Evolutionary conservation across 495 filamentous ascomycete genomes (phyloP).

Genomic region (Penicillium pancosmium): DNA sequence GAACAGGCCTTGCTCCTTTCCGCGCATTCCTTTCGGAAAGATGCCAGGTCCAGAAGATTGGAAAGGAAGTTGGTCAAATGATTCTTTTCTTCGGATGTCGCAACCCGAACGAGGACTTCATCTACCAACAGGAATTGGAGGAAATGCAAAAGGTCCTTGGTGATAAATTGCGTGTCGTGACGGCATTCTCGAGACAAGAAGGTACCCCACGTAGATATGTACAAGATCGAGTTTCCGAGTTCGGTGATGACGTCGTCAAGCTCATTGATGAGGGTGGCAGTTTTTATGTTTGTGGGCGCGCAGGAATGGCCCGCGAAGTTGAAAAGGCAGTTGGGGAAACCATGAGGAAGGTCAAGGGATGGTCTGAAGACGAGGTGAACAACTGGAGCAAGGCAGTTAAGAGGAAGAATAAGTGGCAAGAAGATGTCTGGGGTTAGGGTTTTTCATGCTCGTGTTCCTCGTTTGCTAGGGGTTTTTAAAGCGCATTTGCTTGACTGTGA

Average conservation of each 20-base stretch:
- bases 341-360: conserved; percentile 32
- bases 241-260: conserved; percentile 33
- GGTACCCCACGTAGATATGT: conserved; percentile 35
- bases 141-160: conserved; percentile 29
- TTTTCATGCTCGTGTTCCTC: neutral
- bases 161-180: conserved; percentile 32
- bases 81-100: conserved; percentile 53
- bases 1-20: conserved; percentile 53
- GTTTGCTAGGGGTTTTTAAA: neutral
- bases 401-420: conserved; percentile 51
- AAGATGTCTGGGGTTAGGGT: conserved; percentile 45
- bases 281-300: conserved; percentile 55
- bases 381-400: conserved; percentile 48
- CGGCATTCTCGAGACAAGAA: conserved; percentile 37
- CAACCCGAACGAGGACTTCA: conserved; percentile 41
- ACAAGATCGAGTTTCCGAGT: conserved; percentile 43
- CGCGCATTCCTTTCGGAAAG: conserved; percentile 51
- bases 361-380: conserved; percentile 39
- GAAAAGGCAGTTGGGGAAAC: conserved; percentile 37
- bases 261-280: conserved; percentile 44
- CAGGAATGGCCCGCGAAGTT: conserved; percentile 55
- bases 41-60: conserved; percentile 39
- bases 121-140: conserved; percentile 45
- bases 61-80: conserved; percentile 41
- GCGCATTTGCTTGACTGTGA: neutral